These are phyloP conservation scores for Phaffomyces opuntiae DNA, from an alignment of 805 yeast species.

Conservation along the genomic window DNA sequence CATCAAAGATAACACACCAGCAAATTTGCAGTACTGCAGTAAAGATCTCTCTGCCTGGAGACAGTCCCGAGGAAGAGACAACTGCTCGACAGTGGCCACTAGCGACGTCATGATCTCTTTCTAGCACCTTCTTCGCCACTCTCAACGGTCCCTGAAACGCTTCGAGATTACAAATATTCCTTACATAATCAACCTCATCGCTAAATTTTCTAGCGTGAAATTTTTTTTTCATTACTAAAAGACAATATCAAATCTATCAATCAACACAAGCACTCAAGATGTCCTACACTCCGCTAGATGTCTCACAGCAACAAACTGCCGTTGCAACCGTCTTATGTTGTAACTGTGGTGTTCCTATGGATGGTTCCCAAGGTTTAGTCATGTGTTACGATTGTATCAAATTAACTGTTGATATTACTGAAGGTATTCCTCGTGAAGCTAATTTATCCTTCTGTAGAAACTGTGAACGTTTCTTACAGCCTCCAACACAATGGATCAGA, in stretches of 20 bases:
- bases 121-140: too few species aligned
- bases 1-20: slow-evolving; percentile 13
- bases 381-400: slow-evolving; percentile 98
- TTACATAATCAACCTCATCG: slow-evolving; percentile 7
- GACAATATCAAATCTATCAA: neutral
- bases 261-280: slow-evolving; percentile 11
- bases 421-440: slow-evolving; percentile 91
- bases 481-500: slow-evolving; percentile 88
- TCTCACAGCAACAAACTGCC: slow-evolving; percentile 26
- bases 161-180: neutral
- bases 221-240: neutral
- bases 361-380: slow-evolving; percentile 86
- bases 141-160: too few species aligned
- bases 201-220: neutral
- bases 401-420: slow-evolving; percentile 87
- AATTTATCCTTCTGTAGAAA: slow-evolving; percentile 91
- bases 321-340: slow-evolving; percentile 91
- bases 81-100: neutral
- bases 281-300: slow-evolving; percentile 33
- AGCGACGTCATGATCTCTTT: neutral
- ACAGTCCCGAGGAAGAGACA: slow-evolving; percentile 20
- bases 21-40: slow-evolving; percentile 18
- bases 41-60: slow-evolving; percentile 22
- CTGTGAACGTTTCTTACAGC: slow-evolving; percentile 93
- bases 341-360: slow-evolving; percentile 98